Evolutionary conservation across 75 land plant genomes (phyloP).

Genomic region (Picea sitchensis): DNA sequence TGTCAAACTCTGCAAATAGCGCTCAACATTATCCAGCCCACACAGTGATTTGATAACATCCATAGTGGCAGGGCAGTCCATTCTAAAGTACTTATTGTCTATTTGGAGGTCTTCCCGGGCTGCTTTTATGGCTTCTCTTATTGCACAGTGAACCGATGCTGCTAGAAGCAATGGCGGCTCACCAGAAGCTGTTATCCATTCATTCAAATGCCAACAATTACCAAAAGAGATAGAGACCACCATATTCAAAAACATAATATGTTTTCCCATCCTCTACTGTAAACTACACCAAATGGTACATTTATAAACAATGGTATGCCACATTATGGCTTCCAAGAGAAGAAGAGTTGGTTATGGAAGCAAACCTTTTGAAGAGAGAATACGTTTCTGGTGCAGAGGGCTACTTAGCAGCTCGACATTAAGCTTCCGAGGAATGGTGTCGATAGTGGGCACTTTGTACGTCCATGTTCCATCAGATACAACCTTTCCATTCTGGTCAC

Average conservation of each 20-base stretch:
- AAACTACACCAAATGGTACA: background rate
- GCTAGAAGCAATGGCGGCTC: slow-evolving; percentile 51
- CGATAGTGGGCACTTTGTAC: slow-evolving; percentile 87
- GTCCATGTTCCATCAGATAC: slow-evolving; percentile 82
- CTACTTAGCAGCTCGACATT: slow-evolving; percentile 78
- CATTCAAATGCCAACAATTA: background rate
- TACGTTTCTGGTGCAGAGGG: slow-evolving; percentile 60
- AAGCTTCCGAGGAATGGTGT: slow-evolving; percentile 74
- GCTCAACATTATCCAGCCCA: slow-evolving; percentile 2
- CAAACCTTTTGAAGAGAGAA: slow-evolving; percentile 91
- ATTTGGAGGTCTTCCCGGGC: slow-evolving; percentile 23
- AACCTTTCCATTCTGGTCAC: slow-evolving; percentile 52
- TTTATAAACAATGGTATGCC: no score
- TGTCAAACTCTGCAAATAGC: background rate
- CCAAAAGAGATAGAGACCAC: background rate
- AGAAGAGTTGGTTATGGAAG: background rate
- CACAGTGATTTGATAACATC: slow-evolving; percentile 13
- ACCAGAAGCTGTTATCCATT: slow-evolving; percentile 30
- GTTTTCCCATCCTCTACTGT: background rate
- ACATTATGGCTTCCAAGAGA: no score
- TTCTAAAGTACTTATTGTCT: slow-evolving; percentile 6
- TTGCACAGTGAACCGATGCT: slow-evolving; percentile 37
- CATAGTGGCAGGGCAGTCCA: slow-evolving; percentile 17
- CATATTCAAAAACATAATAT: background rate
- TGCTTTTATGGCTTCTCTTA: slow-evolving; percentile 37